Conservation (phyloP, 2,329 filamentous ascomycete genomes). For the Colletotrichum orchidophilum region DNA sequence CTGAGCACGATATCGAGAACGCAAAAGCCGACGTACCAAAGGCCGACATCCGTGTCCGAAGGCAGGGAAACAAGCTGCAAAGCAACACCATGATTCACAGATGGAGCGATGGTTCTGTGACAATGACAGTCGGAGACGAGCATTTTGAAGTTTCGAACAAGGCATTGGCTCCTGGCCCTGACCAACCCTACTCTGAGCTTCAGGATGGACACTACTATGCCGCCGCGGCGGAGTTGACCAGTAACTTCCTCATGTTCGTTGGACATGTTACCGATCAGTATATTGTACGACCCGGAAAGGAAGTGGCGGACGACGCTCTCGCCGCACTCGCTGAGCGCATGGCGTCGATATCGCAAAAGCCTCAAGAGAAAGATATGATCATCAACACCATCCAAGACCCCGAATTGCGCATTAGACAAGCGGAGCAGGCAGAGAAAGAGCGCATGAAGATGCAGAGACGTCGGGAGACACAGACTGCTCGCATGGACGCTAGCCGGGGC, state of each 20-base stretch:
- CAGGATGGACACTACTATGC: constrained; percentile 82
- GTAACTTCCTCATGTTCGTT: constrained; percentile 75
- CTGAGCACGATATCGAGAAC: constrained; percentile 63
- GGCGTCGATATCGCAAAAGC: constrained; percentile 68
- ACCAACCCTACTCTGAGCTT: constrained; percentile 70
- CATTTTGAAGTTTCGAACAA: constrained; percentile 81
- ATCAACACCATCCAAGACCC: constrained; percentile 78
- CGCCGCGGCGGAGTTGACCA: constrained; percentile 74
- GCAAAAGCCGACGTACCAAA: constrained; percentile 65
- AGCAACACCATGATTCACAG: constrained; percentile 80
- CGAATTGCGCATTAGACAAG: constrained; percentile 77
- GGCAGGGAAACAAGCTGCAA: constrained; percentile 72
- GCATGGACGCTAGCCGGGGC: constrained; percentile 65
- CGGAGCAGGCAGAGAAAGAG: constrained; percentile 80
- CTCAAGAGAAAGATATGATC: constrained; percentile 69
- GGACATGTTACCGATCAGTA: constrained; percentile 81
- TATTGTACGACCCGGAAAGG: constrained; percentile 72
- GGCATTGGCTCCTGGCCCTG: constrained; percentile 68
- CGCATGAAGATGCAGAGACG: constrained; percentile 72
- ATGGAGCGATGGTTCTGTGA: constrained; percentile 84
- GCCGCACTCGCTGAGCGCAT: constrained; percentile 74
- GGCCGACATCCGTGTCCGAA: constrained; percentile 75
- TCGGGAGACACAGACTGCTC: constrained; percentile 73
- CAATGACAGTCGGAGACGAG: constrained; percentile 77
- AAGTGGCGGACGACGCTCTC: constrained; percentile 76